These are phyloP conservation scores for Aspergillus baeticus DNA, from an alignment of 495 filamentous ascomycete genomes.

Conservation along the genomic window DNA sequence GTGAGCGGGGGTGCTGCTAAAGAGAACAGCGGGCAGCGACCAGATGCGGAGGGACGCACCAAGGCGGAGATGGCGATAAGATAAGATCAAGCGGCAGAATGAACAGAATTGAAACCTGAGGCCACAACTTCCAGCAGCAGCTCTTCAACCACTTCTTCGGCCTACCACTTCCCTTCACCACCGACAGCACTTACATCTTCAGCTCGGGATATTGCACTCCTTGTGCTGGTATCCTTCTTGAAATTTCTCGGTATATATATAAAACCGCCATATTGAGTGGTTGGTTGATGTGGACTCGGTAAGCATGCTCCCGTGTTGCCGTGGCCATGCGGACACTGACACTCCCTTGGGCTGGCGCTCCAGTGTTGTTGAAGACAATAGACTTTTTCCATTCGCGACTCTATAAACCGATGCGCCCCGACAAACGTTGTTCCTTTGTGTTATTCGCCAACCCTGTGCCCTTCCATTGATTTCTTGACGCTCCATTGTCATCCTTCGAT, in stretches of 20 bases:
- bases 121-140: conserved; percentile 14
- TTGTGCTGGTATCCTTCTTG: not conserved
- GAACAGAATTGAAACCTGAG: conserved; percentile 19
- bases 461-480: conserved; percentile 6
- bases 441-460: conserved; percentile 4
- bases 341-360: conserved; percentile 17
- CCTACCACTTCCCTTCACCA: conserved; percentile 5
- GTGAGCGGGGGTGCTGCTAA: not conserved
- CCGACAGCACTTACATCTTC: conserved; percentile 2
- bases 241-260: conserved; percentile 14
- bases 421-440: not conserved
- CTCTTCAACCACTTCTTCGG: conserved; percentile 17
- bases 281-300: conserved; percentile 19
- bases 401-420: conserved; percentile 11
- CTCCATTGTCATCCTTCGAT: conserved; percentile 6
- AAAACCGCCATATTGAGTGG: not conserved
- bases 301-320: conserved; percentile 14
- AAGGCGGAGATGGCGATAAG: conserved; percentile 46
- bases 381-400: conserved; percentile 10
- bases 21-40: conserved; percentile 6
- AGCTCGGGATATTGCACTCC: not conserved
- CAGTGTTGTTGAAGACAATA: conserved; percentile 13
- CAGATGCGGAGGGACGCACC: conserved; percentile 1
- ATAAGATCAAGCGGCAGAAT: conserved; percentile 31
- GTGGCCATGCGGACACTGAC: conserved; percentile 17